A percentile compares a stretch with the other conserved stretches of the same genome.
phyloP scores from a whole-genome alignment of 768 basidiomycete species.

The Suillus placidus region DNA sequence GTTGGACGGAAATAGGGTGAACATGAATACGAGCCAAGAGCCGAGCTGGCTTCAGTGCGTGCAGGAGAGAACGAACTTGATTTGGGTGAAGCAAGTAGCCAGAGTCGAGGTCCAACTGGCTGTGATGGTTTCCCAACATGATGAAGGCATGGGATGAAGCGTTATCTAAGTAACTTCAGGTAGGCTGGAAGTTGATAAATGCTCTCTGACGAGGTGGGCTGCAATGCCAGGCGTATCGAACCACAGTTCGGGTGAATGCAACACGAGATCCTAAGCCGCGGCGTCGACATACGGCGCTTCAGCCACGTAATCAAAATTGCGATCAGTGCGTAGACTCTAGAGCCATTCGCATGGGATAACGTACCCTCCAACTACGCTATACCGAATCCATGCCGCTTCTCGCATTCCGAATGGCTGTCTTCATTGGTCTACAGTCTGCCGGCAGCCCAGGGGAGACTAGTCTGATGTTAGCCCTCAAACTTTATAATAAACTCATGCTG shows the following conservation, averaged over 20 bases:
- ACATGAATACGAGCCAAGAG: slow-evolving; percentile 68
- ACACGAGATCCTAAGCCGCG: background rate
- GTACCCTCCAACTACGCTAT: background rate
- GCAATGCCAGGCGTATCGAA: slow-evolving; percentile 18
- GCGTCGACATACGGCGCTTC: background rate
- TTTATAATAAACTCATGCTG: background rate
- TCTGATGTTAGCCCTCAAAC: background rate
- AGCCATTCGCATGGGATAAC: background rate
- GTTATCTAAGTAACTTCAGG: slow-evolving; percentile 29
- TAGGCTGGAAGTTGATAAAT: slow-evolving; percentile 23
- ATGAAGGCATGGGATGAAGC: slow-evolving; percentile 35
- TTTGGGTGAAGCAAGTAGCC: slow-evolving; percentile 30
- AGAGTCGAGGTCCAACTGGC: slow-evolving; percentile 15
- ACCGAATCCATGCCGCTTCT: background rate
- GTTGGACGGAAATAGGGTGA: slow-evolving; percentile 45
- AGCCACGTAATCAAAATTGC: background rate
- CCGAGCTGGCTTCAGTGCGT: slow-evolving; percentile 64
- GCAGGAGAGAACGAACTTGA: slow-evolving; percentile 57
- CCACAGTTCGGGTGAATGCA: background rate
- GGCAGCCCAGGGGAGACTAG: background rate
- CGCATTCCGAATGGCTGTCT: background rate
- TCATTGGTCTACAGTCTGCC: background rate
- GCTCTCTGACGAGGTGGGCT: slow-evolving; percentile 5
- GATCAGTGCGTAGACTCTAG: background rate
- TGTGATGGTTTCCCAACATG: slow-evolving; percentile 31